Percentiles rank a stretch among this genome's conserved stretches.
These are phyloP conservation scores for Aspergillus baeticus DNA, from an alignment of 495 filamentous ascomycete species.

Conservation along the genomic window DNA sequence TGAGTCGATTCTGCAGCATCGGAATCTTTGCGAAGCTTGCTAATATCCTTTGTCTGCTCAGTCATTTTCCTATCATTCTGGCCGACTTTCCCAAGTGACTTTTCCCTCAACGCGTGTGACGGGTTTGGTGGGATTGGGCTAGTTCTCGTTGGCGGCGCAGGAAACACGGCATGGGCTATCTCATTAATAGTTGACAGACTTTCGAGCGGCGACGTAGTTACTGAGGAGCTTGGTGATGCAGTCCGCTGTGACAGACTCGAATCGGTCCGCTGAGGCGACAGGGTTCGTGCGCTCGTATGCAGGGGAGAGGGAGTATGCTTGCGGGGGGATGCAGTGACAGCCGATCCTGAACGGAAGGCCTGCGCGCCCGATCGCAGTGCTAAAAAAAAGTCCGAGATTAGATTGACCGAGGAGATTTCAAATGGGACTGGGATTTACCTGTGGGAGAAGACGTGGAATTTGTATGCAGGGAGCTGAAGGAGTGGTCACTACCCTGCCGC, in stretches of 20 bases:
- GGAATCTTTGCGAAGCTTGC: conserved; percentile 24
- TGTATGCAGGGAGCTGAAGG: conserved; percentile 13
- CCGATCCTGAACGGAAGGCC: conserved; percentile 21
- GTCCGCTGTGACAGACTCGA: conserved; percentile 30
- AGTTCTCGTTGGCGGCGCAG: conserved; percentile 27
- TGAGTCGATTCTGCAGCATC: conserved; percentile 29
- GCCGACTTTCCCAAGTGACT: conserved; percentile 1
- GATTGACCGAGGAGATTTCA: conserved; percentile 18
- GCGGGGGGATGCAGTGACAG: conserved; percentile 29
- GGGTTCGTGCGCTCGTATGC: conserved; percentile 32
- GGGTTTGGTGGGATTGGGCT: conserved; percentile 18
- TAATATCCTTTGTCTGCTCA: conserved; percentile 17
- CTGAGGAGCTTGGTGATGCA: conserved; percentile 29
- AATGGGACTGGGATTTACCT: conserved; percentile 13
- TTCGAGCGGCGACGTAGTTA: conserved; percentile 24
- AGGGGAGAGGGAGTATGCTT: conserved; percentile 35
- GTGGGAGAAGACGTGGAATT: conserved; percentile 11
- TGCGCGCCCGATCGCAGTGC: conserved; percentile 30
- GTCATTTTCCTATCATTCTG: conserved; percentile 24
- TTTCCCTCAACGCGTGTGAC: conserved; percentile 16
- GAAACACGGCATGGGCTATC: conserved; percentile 35
- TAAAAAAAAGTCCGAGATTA: conserved; percentile 35
- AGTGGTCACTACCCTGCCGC: conserved; percentile 33
- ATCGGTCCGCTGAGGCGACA: conserved; percentile 23
- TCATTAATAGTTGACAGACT: conserved; percentile 23